Base-by-base conservation (phyloP, 140 eudicot genomes). In the Ambrosia hybrid region DNA sequence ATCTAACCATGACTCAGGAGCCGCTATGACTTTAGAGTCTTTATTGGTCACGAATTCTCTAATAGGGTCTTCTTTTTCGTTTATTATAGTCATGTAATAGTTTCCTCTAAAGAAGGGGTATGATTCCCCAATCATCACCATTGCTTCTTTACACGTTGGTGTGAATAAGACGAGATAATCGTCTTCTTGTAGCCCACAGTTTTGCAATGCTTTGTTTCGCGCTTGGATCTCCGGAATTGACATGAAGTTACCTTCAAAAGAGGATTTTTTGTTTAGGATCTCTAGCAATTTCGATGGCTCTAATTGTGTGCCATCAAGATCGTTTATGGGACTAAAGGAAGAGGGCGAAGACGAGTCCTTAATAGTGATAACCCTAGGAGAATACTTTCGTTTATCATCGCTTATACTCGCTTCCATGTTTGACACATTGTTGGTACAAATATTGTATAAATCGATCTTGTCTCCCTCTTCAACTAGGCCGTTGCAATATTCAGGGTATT, bases 181-280 rank as follows among this genome's bases (percentile, higher is more conserved):
- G 4, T 81, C 89, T 61, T 87, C 96, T 9, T 75, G 57, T 26
- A 90, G 61, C 30, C 96, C 96, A 21, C 96, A 87, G 16, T 73
- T 78, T 58, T 85, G 87, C 68, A 90, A 58, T 41, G 96, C 96
- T 41, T 85, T 85, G 48, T 85, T 87, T 4, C 96, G 73, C 2
- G 67, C 95, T 77, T 90, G 96, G 30, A 90, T 90, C 61, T 87
- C 96, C 0, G 96, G 95, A 71, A 90, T 90, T 3, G 96, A 90
- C 33, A 87, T 85, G 85, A 90, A 90, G 45, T 85, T 90, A 43
- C 94, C 96, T 46, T 85, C 85, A 34, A 83, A 83, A 0, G 96
- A 90, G 3, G 96, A 51, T 46, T 90, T 90, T 30, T 83, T 87
- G 52, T 74, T 77, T 26, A 90, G 73, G 14, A 76, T 74, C 33